Evolutionary conservation across 2,329 filamentous ascomycete species (phyloP).

Genomic region (Xylariaceae sp.): DNA sequence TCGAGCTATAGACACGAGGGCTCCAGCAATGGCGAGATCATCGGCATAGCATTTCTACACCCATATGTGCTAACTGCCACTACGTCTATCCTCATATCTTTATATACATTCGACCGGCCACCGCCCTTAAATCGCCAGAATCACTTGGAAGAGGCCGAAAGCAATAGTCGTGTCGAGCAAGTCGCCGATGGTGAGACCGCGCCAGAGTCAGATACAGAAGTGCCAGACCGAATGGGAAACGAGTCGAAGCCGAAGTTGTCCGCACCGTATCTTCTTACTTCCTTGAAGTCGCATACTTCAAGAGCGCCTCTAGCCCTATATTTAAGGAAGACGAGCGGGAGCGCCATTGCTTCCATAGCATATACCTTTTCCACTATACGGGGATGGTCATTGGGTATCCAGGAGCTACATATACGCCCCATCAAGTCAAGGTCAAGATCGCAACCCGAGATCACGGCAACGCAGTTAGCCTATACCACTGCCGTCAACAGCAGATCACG

Average conservation of each 20-base stretch:
- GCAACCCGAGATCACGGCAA: conserved; percentile 34
- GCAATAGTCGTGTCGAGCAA: conserved; percentile 4
- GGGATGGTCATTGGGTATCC: conserved; percentile 88
- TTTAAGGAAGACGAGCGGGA: conserved; percentile 59
- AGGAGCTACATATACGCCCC: conserved; percentile 66
- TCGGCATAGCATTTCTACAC: conserved; percentile 63
- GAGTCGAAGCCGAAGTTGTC: conserved; percentile 13
- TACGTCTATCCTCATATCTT: conserved; percentile 62
- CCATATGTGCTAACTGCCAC: conserved; percentile 79
- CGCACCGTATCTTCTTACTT: conserved; percentile 61
- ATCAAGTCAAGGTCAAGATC: conserved; percentile 25
- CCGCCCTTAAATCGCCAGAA: background rate
- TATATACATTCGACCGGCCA: conserved; percentile 59
- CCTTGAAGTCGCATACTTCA: conserved; percentile 73
- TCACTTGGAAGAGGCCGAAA: background rate
- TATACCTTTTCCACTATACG: conserved; percentile 74
- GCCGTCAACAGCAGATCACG: conserved; percentile 27
- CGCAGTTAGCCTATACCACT: conserved; percentile 37
- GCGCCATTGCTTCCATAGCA: conserved; percentile 75
- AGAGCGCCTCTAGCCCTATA: conserved; percentile 76
- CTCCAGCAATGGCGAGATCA: conserved; percentile 60
- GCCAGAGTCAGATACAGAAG: background rate
- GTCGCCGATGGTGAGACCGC: conserved; percentile 3
- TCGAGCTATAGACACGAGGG: conserved; percentile 54
- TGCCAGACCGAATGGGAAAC: background rate